Base-by-base conservation (phyloP, 176 grass and related monocot genomes). In the Lolium multiflorum region DNA sequence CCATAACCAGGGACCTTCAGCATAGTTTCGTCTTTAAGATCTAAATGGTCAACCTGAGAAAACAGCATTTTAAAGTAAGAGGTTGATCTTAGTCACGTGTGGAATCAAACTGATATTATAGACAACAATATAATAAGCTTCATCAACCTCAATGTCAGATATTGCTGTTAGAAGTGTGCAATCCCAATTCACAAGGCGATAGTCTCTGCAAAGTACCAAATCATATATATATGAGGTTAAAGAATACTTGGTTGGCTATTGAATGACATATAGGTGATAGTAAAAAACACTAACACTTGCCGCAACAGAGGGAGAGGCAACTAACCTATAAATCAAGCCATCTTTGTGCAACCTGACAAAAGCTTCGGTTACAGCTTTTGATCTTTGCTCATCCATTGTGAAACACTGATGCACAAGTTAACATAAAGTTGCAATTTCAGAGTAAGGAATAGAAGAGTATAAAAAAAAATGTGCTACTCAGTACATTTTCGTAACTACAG, bases 101-200 rank as follows among this genome's bases (percentile, higher is more conserved):
- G 49, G 5, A 22, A 62, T 77, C 18, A 69, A 49, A 72, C 24
- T 9, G 50, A 43, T 3, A 59, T 80, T 50, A 58, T 28, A 84
- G 22, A 88, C 1, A 69, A 89, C 2, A 75, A 87, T 59, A 63
- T 24, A 90, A 82, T 63, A 98, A 93, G 25, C 14, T 28, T 75
- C 48, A 11, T 54, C 24, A 52, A 98, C 96, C 93, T 95, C 87
- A 75, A 98, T 89, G 89, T 95, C 93, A 54, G 95, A 98, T 82
- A 98, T 93, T 87, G 95, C 95, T 55, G 93, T 98, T 74, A 81
- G 88, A 76, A 98, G 71, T 46, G 89, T 98, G 89, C 95, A 98
- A 87, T 98, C 95, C 95, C 95, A 98, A 87, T 98, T 98, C 6
- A 98, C 95, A 58, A 95, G 89, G 67, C 91, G 93, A 81, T 98